Base-by-base conservation (phyloP, 495 filamentous ascomycete genomes). In the Hypoxylon trugodes region DNA sequence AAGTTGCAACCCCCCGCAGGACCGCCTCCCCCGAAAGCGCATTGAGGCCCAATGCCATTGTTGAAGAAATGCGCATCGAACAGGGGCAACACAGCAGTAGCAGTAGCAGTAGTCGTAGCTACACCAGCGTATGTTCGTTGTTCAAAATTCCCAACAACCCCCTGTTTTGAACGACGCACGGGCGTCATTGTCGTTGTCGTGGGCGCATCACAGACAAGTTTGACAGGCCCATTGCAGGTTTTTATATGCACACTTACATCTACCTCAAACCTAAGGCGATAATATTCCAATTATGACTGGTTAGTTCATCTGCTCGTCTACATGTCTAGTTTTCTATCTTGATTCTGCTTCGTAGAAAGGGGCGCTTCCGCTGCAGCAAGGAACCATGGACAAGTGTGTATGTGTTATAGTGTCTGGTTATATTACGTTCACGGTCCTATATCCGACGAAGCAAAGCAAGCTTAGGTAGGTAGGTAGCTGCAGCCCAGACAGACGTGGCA, bases 401-500 rank as follows among this genome's bases (percentile, higher is more conserved):
- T 53, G 22, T n/a, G 52, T 43, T 10, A 56, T 56, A 9, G 19
- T 49, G 7, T 40, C 26, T 41, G n/a, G n/a, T n/a, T n/a, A n/a
- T n/a, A n/a, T n/a, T n/a, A n/a, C n/a, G n/a, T n/a, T n/a, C n/a
- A n/a, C n/a, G n/a, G n/a, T n/a, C n/a, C n/a, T n/a, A n/a, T n/a
- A n/a, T n/a, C n/a, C n/a, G n/a, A n/a, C n/a, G n/a, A n/a, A n/a
- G n/a, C n/a, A n/a, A n/a, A n/a, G n/a, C n/a, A n/a, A n/a, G n/a
- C n/a, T n/a, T n/a, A n/a, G n/a, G n/a, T n/a, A n/a, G n/a, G n/a
- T n/a, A 24, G 48, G 19, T 51, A 51, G 21, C 62, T 61, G 64
- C 64, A 67, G 58, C 36, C 40, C 15, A 32, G 8, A 50, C 37
- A 32, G 53, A 58, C 64, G 58, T 67, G 57, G 64, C 64, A 59